Conservation (phyloP, 352 stramenopile species). For the Pythium guiyangense region DNA sequence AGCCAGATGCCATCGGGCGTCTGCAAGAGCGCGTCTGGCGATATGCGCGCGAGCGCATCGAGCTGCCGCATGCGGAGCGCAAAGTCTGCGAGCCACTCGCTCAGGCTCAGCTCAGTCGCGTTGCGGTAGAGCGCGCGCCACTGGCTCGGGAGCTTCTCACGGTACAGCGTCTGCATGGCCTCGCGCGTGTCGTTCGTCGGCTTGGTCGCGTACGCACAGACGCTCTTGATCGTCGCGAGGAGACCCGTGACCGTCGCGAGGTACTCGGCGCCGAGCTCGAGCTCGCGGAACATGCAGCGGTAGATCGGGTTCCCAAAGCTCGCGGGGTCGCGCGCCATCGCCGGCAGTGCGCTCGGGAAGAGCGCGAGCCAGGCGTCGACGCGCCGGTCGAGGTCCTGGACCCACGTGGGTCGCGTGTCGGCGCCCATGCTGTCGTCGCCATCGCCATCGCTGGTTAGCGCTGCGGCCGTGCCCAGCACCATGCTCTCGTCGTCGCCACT, state of each 20-base stretch:
- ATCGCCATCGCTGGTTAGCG: conserved; percentile 20
- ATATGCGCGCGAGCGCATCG: conserved; percentile 33
- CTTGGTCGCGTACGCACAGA: conserved; percentile 83
- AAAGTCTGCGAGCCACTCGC: conserved; percentile 86
- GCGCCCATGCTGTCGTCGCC: conserved; percentile 18
- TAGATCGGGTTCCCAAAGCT: conserved; percentile 88
- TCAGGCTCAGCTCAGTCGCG: conserved; percentile 50
- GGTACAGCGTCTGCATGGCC: conserved; percentile 71
- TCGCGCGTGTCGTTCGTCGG: conserved; percentile 86
- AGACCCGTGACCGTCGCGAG: conserved; percentile 59
- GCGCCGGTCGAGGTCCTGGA: conserved; percentile 73
- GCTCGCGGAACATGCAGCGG: conserved; percentile 88
- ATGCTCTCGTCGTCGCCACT: conserved; percentile 56
- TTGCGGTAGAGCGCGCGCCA: conserved; percentile 63
- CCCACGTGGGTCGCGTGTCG: conserved; percentile 70
- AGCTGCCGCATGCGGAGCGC: conserved; percentile 68
- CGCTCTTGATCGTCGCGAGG: conserved; percentile 60
- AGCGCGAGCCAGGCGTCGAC: conserved; percentile 57
- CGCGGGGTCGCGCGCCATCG: conserved; percentile 37
- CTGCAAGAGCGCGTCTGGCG: conserved; percentile 33
- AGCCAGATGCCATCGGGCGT: conserved; percentile 72
- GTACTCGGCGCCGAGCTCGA: conserved; percentile 66
- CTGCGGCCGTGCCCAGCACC: conserved; percentile 29
- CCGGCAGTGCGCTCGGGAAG: conserved; percentile 44
- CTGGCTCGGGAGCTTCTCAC: conserved; percentile 57